Evolutionary conservation across 2,329 filamentous ascomycete genomes (phyloP).

Genomic region (Microascus cirrosus): DNA sequence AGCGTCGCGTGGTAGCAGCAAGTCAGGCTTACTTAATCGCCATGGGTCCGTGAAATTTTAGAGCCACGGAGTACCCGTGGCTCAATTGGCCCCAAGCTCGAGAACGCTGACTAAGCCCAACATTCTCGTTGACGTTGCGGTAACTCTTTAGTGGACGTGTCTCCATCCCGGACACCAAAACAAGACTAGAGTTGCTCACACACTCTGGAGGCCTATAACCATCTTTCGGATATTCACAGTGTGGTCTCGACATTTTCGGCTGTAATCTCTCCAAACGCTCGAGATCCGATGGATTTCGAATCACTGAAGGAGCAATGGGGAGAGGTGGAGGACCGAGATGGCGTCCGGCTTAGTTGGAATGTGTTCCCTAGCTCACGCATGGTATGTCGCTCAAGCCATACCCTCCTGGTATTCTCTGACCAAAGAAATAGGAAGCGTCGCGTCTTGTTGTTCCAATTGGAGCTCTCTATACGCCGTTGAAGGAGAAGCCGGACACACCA

Average conservation of each 20-base stretch:
- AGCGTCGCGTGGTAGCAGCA: no score
- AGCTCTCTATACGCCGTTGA: slow-evolving; percentile 87
- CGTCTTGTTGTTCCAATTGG: slow-evolving; percentile 92
- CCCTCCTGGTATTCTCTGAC: not conserved
- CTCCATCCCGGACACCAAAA: not conserved
- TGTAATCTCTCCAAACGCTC: not conserved
- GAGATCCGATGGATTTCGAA: slow-evolving; percentile 70
- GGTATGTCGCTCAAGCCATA: slow-evolving; percentile 41
- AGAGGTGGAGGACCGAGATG: slow-evolving; percentile 93
- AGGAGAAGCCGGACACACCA: slow-evolving; percentile 85
- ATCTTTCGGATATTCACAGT: not conserved
- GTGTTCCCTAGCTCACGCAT: slow-evolving; percentile 97
- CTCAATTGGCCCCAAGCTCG: not conserved
- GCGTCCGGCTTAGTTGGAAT: slow-evolving; percentile 94
- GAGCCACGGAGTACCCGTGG: no score
- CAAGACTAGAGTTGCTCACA: slow-evolving; percentile 7
- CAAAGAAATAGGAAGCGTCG: slow-evolving; percentile 63
- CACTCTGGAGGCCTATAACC: not conserved
- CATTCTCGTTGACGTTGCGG: not conserved
- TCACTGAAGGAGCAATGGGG: slow-evolving; percentile 91
- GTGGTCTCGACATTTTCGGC: not conserved
- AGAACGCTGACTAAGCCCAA: not conserved
- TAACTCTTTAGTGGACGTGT: not conserved
- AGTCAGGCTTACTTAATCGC: no score
- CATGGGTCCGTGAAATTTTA: no score